phyloP scores from a whole-genome alignment of 495 filamentous ascomycete genomes.

The Aspergillus baeticus region DNA sequence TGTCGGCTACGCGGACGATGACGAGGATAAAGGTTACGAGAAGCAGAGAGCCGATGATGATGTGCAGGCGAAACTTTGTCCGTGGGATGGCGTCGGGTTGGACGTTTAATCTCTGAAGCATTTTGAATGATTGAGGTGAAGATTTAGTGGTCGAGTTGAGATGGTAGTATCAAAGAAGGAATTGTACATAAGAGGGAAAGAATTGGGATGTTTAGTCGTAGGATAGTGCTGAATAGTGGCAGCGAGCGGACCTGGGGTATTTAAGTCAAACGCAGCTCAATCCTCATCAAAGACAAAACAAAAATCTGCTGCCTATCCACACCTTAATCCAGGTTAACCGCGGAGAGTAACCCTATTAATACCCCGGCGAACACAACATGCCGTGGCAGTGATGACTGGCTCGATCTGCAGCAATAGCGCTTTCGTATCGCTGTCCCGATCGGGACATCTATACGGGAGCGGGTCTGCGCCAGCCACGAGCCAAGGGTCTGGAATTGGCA shows the following conservation, averaged over 20 bases:
- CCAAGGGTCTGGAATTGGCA: not conserved
- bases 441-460: not conserved
- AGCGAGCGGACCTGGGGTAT: too few relatives aligned
- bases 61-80: conserved; percentile 18
- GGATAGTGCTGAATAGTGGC: too few relatives aligned
- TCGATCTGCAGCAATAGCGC: not conserved
- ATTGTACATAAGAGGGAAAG: not conserved
- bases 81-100: not conserved
- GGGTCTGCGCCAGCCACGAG: not conserved
- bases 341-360: not conserved
- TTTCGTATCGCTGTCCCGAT: conserved; percentile 1
- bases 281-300: too few relatives aligned
- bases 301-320: too few relatives aligned
- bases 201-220: too few relatives aligned
- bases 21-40: conserved; percentile 22
- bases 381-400: not conserved
- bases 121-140: not conserved
- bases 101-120: conserved; percentile 1
- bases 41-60: conserved; percentile 18
- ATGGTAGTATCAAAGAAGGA: not conserved
- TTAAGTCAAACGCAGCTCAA: too few relatives aligned
- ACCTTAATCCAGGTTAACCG: too few relatives aligned
- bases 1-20: conserved; percentile 22
- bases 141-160: not conserved
- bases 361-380: not conserved